A percentile compares a stretch with the other conserved stretches of the same genome.
Evolutionary conservation across 192 early-diverging fungal species (phyloP).

Genomic region (Podila epigama): DNA sequence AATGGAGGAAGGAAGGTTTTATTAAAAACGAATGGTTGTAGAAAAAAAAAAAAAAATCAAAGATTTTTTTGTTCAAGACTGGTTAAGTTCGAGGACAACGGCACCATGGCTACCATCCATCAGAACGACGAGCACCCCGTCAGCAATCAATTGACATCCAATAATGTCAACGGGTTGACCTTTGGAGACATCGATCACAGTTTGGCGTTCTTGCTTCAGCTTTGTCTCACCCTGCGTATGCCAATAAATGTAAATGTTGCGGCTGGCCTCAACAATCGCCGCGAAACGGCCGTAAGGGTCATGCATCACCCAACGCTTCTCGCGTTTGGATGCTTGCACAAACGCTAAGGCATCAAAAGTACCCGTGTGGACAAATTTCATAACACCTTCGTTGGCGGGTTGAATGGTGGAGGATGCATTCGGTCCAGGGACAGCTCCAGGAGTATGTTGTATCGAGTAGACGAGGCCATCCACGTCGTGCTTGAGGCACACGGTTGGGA

Average conservation of each 20-base stretch:
- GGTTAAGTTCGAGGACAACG: conserved; percentile 22
- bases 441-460: conserved; percentile 54
- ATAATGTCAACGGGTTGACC: conserved; percentile 53
- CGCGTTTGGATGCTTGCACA: conserved; percentile 79
- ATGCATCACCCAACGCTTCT: conserved; percentile 66
- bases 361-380: conserved; percentile 55
- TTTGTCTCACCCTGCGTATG: conserved; percentile 34
- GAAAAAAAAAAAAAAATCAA: too few relatives aligned
- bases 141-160: conserved; percentile 54
- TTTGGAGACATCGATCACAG: conserved; percentile 55
- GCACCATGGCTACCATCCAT: conserved; percentile 48
- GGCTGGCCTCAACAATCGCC: conserved; percentile 58
- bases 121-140: conserved; percentile 51
- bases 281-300: conserved; percentile 58
- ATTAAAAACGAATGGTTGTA: too few relatives aligned
- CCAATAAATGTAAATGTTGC: conserved; percentile 61
- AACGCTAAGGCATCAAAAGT: conserved; percentile 76
- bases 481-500: conserved; percentile 67
- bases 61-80: neutral
- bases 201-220: conserved; percentile 46
- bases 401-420: conserved; percentile 20
- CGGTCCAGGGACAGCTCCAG: neutral
- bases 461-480: conserved; percentile 77
- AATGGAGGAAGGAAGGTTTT: too few relatives aligned
- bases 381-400: conserved; percentile 11